A percentile compares a stretch with the other conserved stretches of the same genome.
Evolutionary conservation across 75 land plant species (phyloP).

Genomic region (Azolla pinnata): DNA sequence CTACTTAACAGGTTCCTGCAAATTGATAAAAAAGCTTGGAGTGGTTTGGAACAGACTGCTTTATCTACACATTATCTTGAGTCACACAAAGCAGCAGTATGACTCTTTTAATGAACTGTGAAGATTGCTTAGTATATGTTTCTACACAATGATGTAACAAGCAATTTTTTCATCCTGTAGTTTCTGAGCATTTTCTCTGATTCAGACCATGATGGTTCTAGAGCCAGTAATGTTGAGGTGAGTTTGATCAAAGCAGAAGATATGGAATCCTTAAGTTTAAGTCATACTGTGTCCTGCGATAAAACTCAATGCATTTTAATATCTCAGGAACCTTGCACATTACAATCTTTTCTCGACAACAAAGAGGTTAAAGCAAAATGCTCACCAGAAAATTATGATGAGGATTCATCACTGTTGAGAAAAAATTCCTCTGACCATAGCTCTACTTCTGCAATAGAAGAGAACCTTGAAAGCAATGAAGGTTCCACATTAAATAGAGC

Average conservation of each 20-base stretch:
- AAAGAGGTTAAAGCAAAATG: not conserved
- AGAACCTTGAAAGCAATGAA: too few species aligned
- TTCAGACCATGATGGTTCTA: slow-evolving; percentile 49
- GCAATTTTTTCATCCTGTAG: too few species aligned
- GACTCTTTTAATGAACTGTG: slow-evolving; percentile 2
- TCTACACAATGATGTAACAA: too few species aligned
- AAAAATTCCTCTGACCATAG: not conserved
- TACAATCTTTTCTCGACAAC: too few species aligned
- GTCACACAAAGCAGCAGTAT: slow-evolving; percentile 76
- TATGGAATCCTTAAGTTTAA: slow-evolving; percentile 15
- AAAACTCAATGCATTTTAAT: too few species aligned
- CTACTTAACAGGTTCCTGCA: slow-evolving; percentile 54
- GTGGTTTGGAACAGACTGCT: slow-evolving; percentile 81
- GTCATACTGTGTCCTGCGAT: not conserved
- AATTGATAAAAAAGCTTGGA: slow-evolving; percentile 74
- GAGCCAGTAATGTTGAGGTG: slow-evolving; percentile 30
- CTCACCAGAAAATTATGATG: not conserved
- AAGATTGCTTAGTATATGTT: not conserved
- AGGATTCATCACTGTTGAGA: not conserved
- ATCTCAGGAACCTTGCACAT: too few species aligned
- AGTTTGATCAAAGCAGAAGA: slow-evolving; percentile 66
- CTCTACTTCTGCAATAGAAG: too few species aligned
- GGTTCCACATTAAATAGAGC: not conserved
- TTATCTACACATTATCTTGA: slow-evolving; percentile 40
- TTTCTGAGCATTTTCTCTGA: slow-evolving; percentile 70